Conservation (phyloP, 148 eudicot genomes). For the Gaultheria prostrata region DNA sequence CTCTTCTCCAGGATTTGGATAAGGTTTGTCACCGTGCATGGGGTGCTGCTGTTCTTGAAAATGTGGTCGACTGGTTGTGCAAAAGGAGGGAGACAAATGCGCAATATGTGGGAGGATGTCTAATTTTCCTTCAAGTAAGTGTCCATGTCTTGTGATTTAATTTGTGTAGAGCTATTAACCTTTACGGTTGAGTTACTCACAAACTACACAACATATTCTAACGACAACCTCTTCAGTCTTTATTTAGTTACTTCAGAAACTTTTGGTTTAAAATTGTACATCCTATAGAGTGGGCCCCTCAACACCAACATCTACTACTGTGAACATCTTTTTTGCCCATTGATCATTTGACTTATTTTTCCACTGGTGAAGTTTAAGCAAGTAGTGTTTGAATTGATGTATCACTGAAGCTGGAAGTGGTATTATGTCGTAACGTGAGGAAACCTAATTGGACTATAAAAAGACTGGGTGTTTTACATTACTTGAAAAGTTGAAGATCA, state of each 20-base stretch:
- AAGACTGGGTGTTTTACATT: neutral
- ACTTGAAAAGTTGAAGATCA: neutral
- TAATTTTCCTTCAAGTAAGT: slow-evolving; percentile 71
- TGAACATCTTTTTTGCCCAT: neutral
- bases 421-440: neutral
- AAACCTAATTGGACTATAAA: neutral
- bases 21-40: slow-evolving; percentile 44
- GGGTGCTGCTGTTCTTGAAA: slow-evolving; percentile 66
- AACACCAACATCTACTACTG: neutral
- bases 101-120: slow-evolving; percentile 58
- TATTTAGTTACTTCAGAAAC: neutral
- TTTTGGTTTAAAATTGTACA: neutral
- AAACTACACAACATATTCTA: neutral
- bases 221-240: neutral
- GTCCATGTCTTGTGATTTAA: neutral
- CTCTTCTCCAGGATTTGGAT: slow-evolving; percentile 38
- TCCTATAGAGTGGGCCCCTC: neutral
- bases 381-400: neutral
- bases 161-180: neutral
- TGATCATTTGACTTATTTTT: neutral
- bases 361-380: neutral
- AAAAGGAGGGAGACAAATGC: slow-evolving; percentile 41
- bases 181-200: neutral
- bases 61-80: slow-evolving; percentile 36
- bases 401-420: neutral